A percentile compares a stretch with the other conserved stretches of the same genome.
These are phyloP conservation scores for Ceratocystis lukuohia DNA, from an alignment of 2,329 filamentous ascomycete genomes.

Conservation along the genomic window DNA sequence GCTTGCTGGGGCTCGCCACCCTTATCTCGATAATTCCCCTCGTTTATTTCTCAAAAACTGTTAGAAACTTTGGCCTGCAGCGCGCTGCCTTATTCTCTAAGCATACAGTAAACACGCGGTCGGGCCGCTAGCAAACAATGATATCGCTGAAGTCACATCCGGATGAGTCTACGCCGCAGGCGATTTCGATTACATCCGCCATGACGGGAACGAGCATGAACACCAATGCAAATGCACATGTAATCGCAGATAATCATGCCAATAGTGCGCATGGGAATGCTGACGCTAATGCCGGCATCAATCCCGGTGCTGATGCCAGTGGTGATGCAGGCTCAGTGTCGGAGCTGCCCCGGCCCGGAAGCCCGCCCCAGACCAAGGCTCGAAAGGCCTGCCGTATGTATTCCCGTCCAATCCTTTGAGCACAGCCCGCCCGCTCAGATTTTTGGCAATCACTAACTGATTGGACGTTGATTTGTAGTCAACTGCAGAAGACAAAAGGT, in stretches of 20 bases:
- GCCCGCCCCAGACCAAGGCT: conserved; percentile 22
- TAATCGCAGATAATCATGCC: no score
- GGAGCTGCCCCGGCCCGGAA: conserved; percentile 3
- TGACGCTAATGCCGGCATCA: not conserved
- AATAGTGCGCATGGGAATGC: not conserved
- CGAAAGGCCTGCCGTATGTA: conserved; percentile 26
- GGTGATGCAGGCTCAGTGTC: not conserved
- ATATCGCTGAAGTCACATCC: not conserved
- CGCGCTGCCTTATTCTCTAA: no score
- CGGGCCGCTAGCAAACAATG: not conserved
- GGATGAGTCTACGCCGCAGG: not conserved
- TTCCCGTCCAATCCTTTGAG: conserved; percentile 4
- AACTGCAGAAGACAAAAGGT: conserved; percentile 16
- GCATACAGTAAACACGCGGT: not conserved
- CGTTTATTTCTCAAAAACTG: no score
- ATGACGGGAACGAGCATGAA: not conserved
- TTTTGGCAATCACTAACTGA: no score
- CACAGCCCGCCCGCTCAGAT: not conserved
- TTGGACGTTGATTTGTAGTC: not conserved
- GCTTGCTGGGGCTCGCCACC: not conserved
- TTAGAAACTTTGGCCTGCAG: no score
- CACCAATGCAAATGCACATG: not conserved
- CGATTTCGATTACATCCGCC: not conserved
- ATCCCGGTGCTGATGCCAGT: not conserved
- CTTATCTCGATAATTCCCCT: not conserved